Base-by-base conservation (phyloP, 2,329 filamentous ascomycete genomes). In the Diaporthe velutina region DNA sequence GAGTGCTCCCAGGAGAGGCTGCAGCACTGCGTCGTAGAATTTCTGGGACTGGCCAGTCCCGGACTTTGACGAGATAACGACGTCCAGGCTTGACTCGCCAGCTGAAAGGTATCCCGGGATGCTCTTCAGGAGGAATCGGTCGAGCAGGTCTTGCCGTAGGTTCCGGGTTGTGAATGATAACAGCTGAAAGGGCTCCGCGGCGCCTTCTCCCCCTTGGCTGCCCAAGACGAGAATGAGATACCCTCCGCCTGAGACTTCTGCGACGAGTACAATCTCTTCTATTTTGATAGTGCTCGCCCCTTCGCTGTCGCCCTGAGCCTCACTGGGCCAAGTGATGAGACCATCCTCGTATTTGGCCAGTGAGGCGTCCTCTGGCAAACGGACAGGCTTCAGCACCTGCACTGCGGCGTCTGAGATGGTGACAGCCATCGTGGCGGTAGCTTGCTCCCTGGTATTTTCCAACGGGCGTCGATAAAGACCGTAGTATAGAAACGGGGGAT, bases 21-120 rank as follows among this genome's bases (percentile, higher is more conserved):
- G 82, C 22, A 95, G 79, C 0, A 91, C 86, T 5, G 82, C 75
- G 1, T 88, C 80, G 82, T 89, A 94, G 77, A 93, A 91, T 1
- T 79, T 77, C 40, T 84, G 80, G 0, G 93, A 91, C 19, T 86
- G 85, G 1, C 90, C 88, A 1, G 88, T 89, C 19, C 94, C 94
- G 0, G 94, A 94, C 28, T 86, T 85, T 0, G 89, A 91, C 1
- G 93, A 95, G 25, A 95, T 87, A 30, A 96, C 81, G 25, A 95
- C 85, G 78, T 94, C 88, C n/a, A 92, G 81, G 17, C 82, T 76
- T n/a, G 78, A 80, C 30, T 70, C 75, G 2, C 76, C 73, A 22
- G 30, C 76, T 75, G 30, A 80, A 74, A 64, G 81, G 72, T n/a
- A 82, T 6, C 78, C 64, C 0, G 89, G 89, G 9, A 86, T 74